Evolutionary conservation across 2,329 filamentous ascomycete genomes (phyloP).

Genomic region (Botrytis pseudocinerea): DNA sequence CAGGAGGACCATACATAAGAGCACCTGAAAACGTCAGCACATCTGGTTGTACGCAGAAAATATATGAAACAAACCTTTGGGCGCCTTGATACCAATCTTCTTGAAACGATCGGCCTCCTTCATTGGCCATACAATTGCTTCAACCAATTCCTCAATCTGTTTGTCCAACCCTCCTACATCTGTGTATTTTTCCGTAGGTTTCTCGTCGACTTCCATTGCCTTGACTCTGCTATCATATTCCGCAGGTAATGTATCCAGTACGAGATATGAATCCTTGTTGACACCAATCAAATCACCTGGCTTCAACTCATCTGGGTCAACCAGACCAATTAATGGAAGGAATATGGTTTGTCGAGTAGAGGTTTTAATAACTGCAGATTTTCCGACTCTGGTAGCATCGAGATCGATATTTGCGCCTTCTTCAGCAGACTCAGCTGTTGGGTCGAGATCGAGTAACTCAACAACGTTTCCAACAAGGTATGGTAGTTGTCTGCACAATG

Average conservation of each 20-base stretch:
- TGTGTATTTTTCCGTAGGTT: conserved; percentile 97
- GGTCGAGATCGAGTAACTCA: conserved; percentile 93
- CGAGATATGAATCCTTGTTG: conserved; percentile 98
- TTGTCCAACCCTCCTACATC: conserved; percentile 98
- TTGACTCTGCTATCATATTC: conserved; percentile 99
- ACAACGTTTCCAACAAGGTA: conserved; percentile 99
- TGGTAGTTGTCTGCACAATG: conserved; percentile 74
- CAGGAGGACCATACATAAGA: conserved; percentile 94
- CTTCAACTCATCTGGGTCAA: conserved; percentile 93
- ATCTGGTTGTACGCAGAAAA: conserved; percentile 1
- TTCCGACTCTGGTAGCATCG: conserved; percentile 93
- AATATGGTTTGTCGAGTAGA: conserved; percentile 99
- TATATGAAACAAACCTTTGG: conserved; percentile 71
- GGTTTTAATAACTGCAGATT: conserved; percentile 99
- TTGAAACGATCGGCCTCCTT: conserved; percentile 99
- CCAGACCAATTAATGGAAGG: conserved; percentile 91
- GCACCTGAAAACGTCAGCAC: conserved; percentile 61
- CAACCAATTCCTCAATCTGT: conserved; percentile 97
- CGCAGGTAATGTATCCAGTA: conserved; percentile 92
- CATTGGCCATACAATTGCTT: conserved; percentile 99
- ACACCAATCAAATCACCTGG: conserved; percentile 96
- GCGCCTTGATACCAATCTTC: conserved; percentile 99
- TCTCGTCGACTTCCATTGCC: conserved; percentile 99
- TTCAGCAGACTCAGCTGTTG: conserved; percentile 91
- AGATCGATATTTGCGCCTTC: conserved; percentile 98